Evolutionary conservation across 768 basidiomycete genomes (phyloP).

Genomic region (Boletus reticuloceps): DNA sequence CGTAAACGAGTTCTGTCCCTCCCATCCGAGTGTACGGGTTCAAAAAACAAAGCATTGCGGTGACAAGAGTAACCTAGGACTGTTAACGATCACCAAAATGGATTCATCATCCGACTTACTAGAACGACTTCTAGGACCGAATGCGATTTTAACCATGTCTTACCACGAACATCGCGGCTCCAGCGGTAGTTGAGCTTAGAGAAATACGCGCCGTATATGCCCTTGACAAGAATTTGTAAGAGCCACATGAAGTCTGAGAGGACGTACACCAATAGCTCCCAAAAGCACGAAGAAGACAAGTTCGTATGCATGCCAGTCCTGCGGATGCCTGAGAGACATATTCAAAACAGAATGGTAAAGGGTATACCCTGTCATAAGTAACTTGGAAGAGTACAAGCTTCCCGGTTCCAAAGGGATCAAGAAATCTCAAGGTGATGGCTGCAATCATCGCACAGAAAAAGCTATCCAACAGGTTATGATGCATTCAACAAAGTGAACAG

Average conservation of each 20-base stretch:
- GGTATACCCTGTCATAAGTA: constrained; percentile 73
- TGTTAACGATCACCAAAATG: constrained; percentile 7
- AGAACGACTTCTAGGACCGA: constrained; percentile 82
- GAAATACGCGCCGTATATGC: constrained; percentile 91
- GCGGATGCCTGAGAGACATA: constrained; percentile 6
- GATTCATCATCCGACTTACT: constrained; percentile 41
- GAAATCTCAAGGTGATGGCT: constrained; percentile 86
- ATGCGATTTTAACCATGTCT: constrained; percentile 76
- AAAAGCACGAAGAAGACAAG: constrained; percentile 81
- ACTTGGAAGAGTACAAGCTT: constrained; percentile 93
- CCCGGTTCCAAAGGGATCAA: constrained; percentile 94
- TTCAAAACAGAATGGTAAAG: neutral
- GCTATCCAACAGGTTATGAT: constrained; percentile 41
- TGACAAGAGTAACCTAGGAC: constrained; percentile 70
- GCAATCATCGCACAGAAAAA: constrained; percentile 99
- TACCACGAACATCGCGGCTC: constrained; percentile 78
- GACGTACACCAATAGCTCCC: constrained; percentile 82
- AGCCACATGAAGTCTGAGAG: neutral
- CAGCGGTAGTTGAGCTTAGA: constrained; percentile 89
- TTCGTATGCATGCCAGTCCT: constrained; percentile 95
- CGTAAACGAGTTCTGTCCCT: constrained; percentile 92
- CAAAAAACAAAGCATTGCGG: constrained; percentile 75
- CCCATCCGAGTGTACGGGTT: constrained; percentile 93
- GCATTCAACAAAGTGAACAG: neutral
- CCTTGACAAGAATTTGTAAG: constrained; percentile 43